Base-by-base conservation (phyloP, 2,329 filamentous ascomycete genomes). In the Pseudocercospora fuligena region DNA sequence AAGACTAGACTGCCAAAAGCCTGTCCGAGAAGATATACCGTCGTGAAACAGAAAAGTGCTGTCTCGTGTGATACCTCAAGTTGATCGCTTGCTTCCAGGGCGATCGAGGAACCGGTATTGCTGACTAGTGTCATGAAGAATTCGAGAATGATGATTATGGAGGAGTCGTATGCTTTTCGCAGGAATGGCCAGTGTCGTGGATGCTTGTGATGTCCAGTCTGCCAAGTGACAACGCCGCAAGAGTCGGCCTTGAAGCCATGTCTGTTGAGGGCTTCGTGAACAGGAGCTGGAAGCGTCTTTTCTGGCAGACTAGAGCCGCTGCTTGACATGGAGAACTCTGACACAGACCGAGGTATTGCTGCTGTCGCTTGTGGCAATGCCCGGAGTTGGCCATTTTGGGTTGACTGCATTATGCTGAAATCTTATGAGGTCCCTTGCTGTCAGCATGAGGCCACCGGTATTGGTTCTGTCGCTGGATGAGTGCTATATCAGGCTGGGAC, bases 1-100 rank as follows among this genome's bases (percentile, higher is more conserved):
- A 81, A 78, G 5, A 81, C 43, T 5, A 80, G 73, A 1, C 78
- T 79, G 5, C 79, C 80, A 9, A 81, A 23, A 5, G 76, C 79
- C 70, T 82, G 65, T 31, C 67, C 63, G 12, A 68, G 46, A 23
- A 66, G 56, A 49, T 68, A 68, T 11, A 69, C 23, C 14, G 67
- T 67, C 11, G 73, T 61, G 43, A 73, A 69, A 57, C 64, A 72
- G 56, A 74, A 74, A 1, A 74, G 47, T 8, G 59, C 51, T 11
- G 70, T 12, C 12, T 61, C 49, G 14, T 62, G 23, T 9, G 51
- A 59, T 16, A 67, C 66, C 66, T 66, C 63, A 59, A 75, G 33
- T 56, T 64, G 61, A 66, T 72, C 27, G 61, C 63, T 47, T 21
- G 63, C 65, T 49, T 61, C 71, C 23, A 29, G 49, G 9, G 66